Conservation (phyloP, 2,329 filamentous ascomycete genomes). For the Fusarium agapanthi region DNA sequence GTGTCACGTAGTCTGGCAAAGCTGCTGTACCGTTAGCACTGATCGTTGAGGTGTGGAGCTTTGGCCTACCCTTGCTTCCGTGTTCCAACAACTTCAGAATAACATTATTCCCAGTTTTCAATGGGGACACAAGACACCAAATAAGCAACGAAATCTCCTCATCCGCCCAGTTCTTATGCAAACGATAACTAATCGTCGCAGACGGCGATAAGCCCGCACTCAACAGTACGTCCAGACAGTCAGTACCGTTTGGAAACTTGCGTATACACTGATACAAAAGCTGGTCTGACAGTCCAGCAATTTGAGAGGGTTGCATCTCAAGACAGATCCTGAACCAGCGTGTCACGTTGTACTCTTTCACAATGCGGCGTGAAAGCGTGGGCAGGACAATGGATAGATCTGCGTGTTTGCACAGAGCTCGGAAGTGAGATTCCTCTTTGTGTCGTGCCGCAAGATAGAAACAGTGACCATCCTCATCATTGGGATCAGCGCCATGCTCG, state of each 20-base stretch:
- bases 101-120: not conserved
- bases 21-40: not conserved
- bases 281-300: not conserved
- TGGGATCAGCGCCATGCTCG: conserved; percentile 5
- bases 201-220: not conserved
- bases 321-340: not conserved
- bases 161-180: not conserved
- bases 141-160: conserved; percentile 3
- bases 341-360: not conserved
- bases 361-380: not conserved
- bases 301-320: not conserved
- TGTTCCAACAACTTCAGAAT: not conserved
- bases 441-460: not conserved
- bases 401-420: not conserved
- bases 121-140: not conserved
- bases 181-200: not conserved
- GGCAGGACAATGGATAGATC: not conserved
- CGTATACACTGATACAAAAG: conserved; percentile 15
- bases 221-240: not conserved
- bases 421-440: not conserved
- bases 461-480: not conserved
- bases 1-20: not conserved
- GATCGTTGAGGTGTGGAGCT: fast-evolving
- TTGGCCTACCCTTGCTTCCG: not conserved
- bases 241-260: not conserved